Evolutionary conservation across 2,329 filamentous ascomycete species (phyloP).

Genomic region (Pleurostoma richardsiae): DNA sequence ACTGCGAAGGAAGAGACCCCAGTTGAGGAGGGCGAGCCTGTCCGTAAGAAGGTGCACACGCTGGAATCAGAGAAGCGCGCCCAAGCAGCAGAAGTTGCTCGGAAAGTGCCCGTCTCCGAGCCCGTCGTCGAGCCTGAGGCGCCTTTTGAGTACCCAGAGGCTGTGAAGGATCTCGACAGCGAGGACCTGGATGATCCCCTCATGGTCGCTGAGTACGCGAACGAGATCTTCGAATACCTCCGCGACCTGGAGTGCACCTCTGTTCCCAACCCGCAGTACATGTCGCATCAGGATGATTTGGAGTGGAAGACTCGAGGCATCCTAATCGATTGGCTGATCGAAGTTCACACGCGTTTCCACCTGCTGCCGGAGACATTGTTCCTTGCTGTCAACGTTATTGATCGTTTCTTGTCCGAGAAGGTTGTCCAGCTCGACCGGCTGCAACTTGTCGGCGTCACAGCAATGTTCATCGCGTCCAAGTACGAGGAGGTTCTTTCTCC

Average conservation of each 20-base stretch:
- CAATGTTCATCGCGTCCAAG: slow-evolving; percentile 99
- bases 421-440: slow-evolving; percentile 94
- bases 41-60: slow-evolving; percentile 58
- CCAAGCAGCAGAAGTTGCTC: slow-evolving; percentile 28
- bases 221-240: slow-evolving; percentile 96
- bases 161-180: slow-evolving; percentile 65
- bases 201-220: slow-evolving; percentile 97
- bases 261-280: slow-evolving; percentile 87
- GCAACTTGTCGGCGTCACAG: slow-evolving; percentile 93
- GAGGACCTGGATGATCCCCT: slow-evolving; percentile 91
- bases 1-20: slow-evolving; percentile 55
- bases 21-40: slow-evolving; percentile 62
- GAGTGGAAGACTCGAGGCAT: slow-evolving; percentile 99
- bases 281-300: slow-evolving; percentile 87
- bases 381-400: slow-evolving; percentile 95
- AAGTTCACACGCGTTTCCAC: slow-evolving; percentile 95
- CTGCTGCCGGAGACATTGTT: slow-evolving; percentile 94
- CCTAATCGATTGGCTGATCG: slow-evolving; percentile 95
- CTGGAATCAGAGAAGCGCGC: slow-evolving; percentile 44
- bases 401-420: slow-evolving; percentile 93
- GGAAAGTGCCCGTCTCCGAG: slow-evolving; percentile 22
- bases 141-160: slow-evolving; percentile 24
- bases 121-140: slow-evolving; percentile 18
- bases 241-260: slow-evolving; percentile 75
- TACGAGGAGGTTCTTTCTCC: slow-evolving; percentile 98